Conservation (phyloP, 1,284 basidiomycete species). For the Ganoderma resinaceum region DNA sequence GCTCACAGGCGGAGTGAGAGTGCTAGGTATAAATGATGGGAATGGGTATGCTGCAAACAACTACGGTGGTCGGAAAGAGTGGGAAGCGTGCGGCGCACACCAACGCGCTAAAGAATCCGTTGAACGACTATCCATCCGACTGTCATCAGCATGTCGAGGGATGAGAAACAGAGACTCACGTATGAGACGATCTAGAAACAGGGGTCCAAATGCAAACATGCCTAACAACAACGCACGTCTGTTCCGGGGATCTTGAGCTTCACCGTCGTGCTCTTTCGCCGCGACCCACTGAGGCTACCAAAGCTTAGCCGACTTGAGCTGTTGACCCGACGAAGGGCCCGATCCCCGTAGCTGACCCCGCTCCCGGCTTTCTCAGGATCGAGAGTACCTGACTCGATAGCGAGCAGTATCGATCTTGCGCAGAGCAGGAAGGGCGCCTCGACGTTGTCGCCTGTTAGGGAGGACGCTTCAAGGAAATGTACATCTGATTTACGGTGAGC, state of each 20-base stretch:
- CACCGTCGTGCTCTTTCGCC: constrained; percentile 57
- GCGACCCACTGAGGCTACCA: constrained; percentile 72
- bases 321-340: constrained; percentile 86
- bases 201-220: constrained; percentile 12
- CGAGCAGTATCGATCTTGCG: constrained; percentile 89
- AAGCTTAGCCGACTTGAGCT: constrained; percentile 85
- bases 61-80: constrained; percentile 28
- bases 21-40: constrained; percentile 34
- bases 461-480: constrained; percentile 94
- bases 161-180: constrained; percentile 23
- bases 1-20: constrained; percentile 33
- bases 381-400: constrained; percentile 90
- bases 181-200: constrained; percentile 15
- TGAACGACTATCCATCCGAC: constrained; percentile 7
- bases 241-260: constrained; percentile 68
- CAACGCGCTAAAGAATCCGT: constrained; percentile 8
- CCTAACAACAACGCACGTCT: constrained; percentile 46
- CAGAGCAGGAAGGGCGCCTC: constrained; percentile 93
- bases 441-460: constrained; percentile 92
- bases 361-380: constrained; percentile 95
- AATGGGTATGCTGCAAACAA: constrained; percentile 32
- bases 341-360: constrained; percentile 96
- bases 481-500: constrained; percentile 61
- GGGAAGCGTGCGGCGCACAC: constrained; percentile 13
- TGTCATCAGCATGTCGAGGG: constrained; percentile 8